These are phyloP conservation scores for Candida quercuum DNA, from an alignment of 805 yeast genomes.

Conservation along the genomic window DNA sequence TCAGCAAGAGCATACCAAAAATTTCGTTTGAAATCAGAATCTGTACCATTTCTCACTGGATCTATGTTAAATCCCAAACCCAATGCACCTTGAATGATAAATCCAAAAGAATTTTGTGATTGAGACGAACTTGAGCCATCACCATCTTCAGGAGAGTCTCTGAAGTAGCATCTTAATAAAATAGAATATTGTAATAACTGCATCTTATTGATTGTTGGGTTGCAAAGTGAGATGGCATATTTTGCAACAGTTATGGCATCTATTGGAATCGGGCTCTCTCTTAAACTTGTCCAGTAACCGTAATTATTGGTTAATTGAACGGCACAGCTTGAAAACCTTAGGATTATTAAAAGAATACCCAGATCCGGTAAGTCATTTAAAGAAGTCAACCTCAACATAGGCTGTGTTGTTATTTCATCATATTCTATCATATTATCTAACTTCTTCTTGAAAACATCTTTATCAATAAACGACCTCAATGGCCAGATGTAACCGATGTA, in stretches of 20 bases:
- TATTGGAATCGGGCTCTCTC: not conserved
- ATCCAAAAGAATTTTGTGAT: slow-evolving; percentile 29
- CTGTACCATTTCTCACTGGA: not conserved
- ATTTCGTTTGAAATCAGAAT: not conserved
- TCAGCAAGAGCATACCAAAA: slow-evolving; percentile 1
- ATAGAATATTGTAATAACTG: slow-evolving; percentile 32
- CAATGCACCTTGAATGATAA: slow-evolving; percentile 1
- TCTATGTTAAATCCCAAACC: slow-evolving; percentile 4
- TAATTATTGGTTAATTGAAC: not conserved
- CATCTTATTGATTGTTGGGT: slow-evolving; percentile 26
- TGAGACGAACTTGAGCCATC: slow-evolving; percentile 37
- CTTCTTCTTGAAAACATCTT: not conserved
- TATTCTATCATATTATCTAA: not conserved
- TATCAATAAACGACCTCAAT: not conserved
- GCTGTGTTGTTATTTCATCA: not conserved
- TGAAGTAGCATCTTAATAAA: slow-evolving; percentile 29
- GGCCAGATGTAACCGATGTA: not conserved
- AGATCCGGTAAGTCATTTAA: not conserved
- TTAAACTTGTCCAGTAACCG: not conserved
- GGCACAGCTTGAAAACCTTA: not conserved
- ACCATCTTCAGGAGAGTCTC: slow-evolving; percentile 36
- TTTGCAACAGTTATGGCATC: slow-evolving; percentile 1
- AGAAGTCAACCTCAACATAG: not conserved
- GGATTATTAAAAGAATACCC: not conserved
- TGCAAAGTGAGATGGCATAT: slow-evolving; percentile 1